Evolutionary conservation across 345 rosid species (phyloP).

Genomic region (Stellera chamaejasme): DNA sequence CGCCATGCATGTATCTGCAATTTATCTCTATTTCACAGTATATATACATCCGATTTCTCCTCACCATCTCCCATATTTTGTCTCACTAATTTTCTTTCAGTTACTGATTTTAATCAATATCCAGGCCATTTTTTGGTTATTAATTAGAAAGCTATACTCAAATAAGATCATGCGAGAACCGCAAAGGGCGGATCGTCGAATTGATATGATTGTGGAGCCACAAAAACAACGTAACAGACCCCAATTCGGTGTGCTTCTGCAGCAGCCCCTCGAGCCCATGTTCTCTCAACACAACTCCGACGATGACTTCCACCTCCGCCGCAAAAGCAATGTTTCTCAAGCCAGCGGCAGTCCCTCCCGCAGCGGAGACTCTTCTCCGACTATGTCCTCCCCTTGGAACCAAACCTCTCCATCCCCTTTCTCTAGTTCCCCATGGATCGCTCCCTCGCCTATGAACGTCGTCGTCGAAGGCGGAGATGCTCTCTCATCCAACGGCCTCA

Average conservation of each 20-base stretch:
- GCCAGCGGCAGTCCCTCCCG: conserved; percentile 29
- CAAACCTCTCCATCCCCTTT: conserved; percentile 44
- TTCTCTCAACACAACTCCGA: conserved; percentile 10
- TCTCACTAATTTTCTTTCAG: too few relatives aligned
- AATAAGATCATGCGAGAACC: conserved; percentile 22
- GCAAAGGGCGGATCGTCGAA: conserved; percentile 12
- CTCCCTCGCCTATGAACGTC: conserved; percentile 20
- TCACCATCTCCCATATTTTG: neutral
- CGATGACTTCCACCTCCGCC: conserved; percentile 17
- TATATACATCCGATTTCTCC: neutral
- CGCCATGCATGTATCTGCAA: too few relatives aligned
- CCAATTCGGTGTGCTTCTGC: conserved; percentile 47
- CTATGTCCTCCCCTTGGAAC: conserved; percentile 43
- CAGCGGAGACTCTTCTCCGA: conserved; percentile 53
- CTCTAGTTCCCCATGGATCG: conserved; percentile 56
- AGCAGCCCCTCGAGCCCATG: conserved; percentile 27
- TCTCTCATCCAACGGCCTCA: conserved; percentile 27
- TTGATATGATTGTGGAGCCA: conserved; percentile 14
- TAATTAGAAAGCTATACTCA: too few relatives aligned
- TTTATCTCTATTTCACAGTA: too few relatives aligned
- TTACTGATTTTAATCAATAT: too few relatives aligned
- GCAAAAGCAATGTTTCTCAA: conserved; percentile 29
- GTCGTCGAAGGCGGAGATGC: conserved; percentile 15
- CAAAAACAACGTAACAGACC: conserved; percentile 27
- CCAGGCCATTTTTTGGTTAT: neutral